A percentile compares a stretch with the other conserved stretches of the same genome.
Conservation (phyloP, 2,329 filamentous ascomycete species). For the Ophiostoma ulmi region DNA sequence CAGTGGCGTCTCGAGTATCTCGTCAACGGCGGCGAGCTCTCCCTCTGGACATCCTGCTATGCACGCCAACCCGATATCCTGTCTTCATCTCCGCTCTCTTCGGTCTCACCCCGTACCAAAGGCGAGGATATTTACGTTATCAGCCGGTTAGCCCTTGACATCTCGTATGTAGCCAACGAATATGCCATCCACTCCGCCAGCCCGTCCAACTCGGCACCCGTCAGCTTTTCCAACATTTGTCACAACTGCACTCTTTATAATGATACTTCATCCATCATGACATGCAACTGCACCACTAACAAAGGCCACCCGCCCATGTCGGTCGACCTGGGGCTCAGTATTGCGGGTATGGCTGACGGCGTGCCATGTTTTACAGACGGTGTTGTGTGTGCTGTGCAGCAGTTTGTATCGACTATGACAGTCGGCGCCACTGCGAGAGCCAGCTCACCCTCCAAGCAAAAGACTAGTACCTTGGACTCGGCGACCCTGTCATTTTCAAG, state of each 20-base stretch:
- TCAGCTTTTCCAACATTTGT: slow-evolving; percentile 21
- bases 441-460: neutral
- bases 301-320: neutral
- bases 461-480: neutral
- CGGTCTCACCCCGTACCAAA: neutral
- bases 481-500: neutral
- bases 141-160: slow-evolving; percentile 18
- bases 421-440: neutral
- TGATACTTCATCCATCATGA: slow-evolving; percentile 14
- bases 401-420: neutral
- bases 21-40: neutral
- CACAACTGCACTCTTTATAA: slow-evolving; percentile 15
- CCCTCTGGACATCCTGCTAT: slow-evolving; percentile 13
- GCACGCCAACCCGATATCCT: neutral
- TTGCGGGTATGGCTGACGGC: slow-evolving; percentile 18
- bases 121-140: neutral
- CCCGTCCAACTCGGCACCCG: slow-evolving; percentile 21
- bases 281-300: slow-evolving; percentile 23
- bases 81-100: neutral
- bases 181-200: slow-evolving; percentile 17
- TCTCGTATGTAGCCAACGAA: slow-evolving; percentile 17
- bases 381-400: slow-evolving; percentile 18
- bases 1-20: slow-evolving; percentile 18
- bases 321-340: slow-evolving; percentile 20
- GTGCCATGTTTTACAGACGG: slow-evolving; percentile 23